phyloP scores from a whole-genome alignment of 1,139 yeast genomes.

The Magnusiomyces suaveolens region DNA sequence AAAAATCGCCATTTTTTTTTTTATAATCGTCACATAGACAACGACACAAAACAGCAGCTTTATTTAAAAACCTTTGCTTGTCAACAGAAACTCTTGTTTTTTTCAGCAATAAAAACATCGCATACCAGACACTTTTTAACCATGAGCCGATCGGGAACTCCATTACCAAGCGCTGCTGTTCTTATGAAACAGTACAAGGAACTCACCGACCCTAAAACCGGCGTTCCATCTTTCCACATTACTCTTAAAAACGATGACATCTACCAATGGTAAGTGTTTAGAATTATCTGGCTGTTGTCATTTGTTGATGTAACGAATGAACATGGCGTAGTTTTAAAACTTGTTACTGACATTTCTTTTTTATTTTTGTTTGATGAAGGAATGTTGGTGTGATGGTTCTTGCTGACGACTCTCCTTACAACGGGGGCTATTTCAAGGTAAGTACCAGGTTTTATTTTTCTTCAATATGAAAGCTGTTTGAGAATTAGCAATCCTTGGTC shows the following conservation, averaged over 20 bases:
- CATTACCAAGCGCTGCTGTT: conserved; percentile 46
- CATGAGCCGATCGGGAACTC: conserved; percentile 1
- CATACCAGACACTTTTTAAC: not conserved
- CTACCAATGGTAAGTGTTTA: conserved; percentile 50
- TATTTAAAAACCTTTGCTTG: too few species aligned
- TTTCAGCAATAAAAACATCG: too few species aligned
- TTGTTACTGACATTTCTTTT: not conserved
- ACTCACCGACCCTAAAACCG: conserved; percentile 85
- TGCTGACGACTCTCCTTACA: conserved; percentile 79
- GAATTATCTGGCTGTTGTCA: not conserved
- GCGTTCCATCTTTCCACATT: conserved; percentile 84
- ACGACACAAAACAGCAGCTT: too few species aligned
- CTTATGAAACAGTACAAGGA: conserved; percentile 90
- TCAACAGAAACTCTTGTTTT: too few species aligned
- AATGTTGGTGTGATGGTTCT: conserved; percentile 88
- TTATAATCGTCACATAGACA: too few species aligned
- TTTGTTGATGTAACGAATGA: too few species aligned
- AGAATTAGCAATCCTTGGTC: too few species aligned
- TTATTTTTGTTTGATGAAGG: conserved; percentile 30
- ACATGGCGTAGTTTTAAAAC: not conserved
- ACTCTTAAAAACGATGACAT: conserved; percentile 71
- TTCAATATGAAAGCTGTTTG: too few species aligned
- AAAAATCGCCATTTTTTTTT: too few species aligned
- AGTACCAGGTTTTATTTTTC: conserved; percentile 5
- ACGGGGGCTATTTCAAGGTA: conserved; percentile 80